phyloP scores from a whole-genome alignment of 768 basidiomycete species.

The Termitomyces sp. region DNA sequence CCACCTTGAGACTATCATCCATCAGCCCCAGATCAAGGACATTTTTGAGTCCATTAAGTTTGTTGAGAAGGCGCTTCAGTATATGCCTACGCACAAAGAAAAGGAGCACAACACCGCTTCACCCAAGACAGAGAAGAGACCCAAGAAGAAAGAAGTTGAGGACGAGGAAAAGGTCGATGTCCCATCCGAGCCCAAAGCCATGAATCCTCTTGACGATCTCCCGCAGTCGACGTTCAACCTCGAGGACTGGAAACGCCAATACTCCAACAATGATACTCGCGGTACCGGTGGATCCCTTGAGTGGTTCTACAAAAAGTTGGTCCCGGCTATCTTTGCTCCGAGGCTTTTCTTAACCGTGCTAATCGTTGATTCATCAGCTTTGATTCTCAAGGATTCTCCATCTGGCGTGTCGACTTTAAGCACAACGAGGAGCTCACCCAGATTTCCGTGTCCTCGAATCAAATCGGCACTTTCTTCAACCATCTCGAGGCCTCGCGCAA shows the following conservation, averaged over 20 bases:
- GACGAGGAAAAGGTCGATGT: slow-evolving; percentile 68
- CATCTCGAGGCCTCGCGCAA: slow-evolving; percentile 96
- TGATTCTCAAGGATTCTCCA: slow-evolving; percentile 84
- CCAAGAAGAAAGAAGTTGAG: slow-evolving; percentile 88
- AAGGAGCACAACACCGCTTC: slow-evolving; percentile 54
- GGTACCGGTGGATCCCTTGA: slow-evolving; percentile 79
- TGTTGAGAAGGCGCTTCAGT: slow-evolving; percentile 66
- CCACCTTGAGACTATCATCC: slow-evolving; percentile 79
- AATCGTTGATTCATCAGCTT: slow-evolving; percentile 42
- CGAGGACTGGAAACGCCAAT: slow-evolving; percentile 96
- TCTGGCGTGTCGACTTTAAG: slow-evolving; percentile 94
- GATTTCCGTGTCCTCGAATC: slow-evolving; percentile 93
- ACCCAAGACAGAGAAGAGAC: slow-evolving; percentile 57
- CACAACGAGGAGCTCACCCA: slow-evolving; percentile 92
- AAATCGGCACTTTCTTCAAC: slow-evolving; percentile 96
- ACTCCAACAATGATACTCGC: slow-evolving; percentile 96
- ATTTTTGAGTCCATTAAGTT: slow-evolving; percentile 57
- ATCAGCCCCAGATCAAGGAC: slow-evolving; percentile 71
- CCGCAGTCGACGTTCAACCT: slow-evolving; percentile 86
- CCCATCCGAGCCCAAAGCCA: slow-evolving; percentile 83
- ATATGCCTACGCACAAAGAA: slow-evolving; percentile 71
- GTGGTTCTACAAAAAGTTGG: slow-evolving; percentile 96
- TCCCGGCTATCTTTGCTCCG: neutral
- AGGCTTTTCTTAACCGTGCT: neutral
- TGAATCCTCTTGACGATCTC: slow-evolving; percentile 91